These are phyloP conservation scores for Phytophthora europaea DNA, from an alignment of 352 stramenopile species.

Conservation along the genomic window DNA sequence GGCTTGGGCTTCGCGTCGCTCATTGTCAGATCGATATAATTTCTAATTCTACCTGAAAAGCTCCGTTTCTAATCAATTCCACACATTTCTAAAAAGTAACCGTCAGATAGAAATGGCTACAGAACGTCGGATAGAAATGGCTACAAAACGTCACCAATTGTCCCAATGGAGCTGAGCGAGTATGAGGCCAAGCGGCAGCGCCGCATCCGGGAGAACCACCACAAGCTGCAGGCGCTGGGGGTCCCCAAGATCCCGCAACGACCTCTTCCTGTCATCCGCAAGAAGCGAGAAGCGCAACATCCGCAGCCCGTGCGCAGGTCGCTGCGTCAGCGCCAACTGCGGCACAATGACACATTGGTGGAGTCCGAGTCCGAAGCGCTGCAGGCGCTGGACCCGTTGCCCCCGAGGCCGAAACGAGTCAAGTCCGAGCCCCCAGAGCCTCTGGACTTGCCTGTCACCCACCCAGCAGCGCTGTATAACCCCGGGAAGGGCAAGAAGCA, in stretches of 20 bases:
- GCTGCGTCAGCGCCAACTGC: conserved; percentile 22
- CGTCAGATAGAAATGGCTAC: background rate
- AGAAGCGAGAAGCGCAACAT: conserved; percentile 9
- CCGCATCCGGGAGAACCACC: conserved; percentile 65
- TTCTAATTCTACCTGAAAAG: background rate
- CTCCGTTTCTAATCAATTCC: background rate
- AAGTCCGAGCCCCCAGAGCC: conserved; percentile 3
- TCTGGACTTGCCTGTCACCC: conserved; percentile 22
- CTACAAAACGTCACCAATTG: background rate
- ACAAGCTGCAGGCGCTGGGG: conserved; percentile 48
- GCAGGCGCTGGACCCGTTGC: background rate
- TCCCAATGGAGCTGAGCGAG: conserved; percentile 40
- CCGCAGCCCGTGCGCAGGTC: conserved; percentile 37
- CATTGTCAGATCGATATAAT: background rate
- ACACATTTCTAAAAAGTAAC: background rate
- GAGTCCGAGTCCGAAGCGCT: background rate
- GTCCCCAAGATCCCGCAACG: conserved; percentile 30
- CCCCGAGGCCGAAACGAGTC: conserved; percentile 1
- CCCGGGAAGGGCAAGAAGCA: conserved; percentile 13
- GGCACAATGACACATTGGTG: background rate
- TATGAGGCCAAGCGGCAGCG: conserved; percentile 74
- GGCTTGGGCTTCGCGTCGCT: conserved; percentile 6
- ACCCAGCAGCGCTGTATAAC: background rate
- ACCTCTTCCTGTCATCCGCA: background rate
- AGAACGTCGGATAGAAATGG: conserved; percentile 2